Evolutionary conservation across 768 basidiomycete species (phyloP), one percentile per base, ranked within the genome.

Genomic region (Pulveroboletus sp.): DNA sequence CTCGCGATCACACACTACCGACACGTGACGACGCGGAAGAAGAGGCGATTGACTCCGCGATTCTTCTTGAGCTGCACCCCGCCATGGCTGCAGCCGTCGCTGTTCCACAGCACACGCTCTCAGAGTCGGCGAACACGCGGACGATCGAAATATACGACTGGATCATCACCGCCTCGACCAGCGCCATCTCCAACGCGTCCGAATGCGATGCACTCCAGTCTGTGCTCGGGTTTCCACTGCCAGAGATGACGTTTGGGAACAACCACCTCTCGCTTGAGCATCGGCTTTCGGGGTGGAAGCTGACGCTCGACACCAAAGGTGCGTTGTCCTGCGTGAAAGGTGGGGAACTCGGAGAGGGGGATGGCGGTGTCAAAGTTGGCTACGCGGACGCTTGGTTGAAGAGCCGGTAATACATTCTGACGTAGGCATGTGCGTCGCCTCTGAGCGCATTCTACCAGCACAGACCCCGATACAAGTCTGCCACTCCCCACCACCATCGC

Each of bases 181-280:
- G 82, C 56, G 80, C 89, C 8, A 94, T 93, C 62, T 88, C 89
- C 21, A 85, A 84, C 61, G 85, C 91, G 1, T 65, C 71, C 39
- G 83, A 92, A 58, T 82, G 81, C 54, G 88, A 94, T 63, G 74
- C 74, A 0, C 69, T 91, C 40, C 85, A 88, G 44, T 70, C 78
- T 6, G 57, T 68, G 0, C 72, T 90, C 5, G 82, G 84, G 3
- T 75, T 98, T 24, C 89, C 95, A 0, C 69, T 95, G 1, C 96
- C 96, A 3, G 96, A 99, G 66, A 98, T 98, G 92, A 93, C 89
- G 0, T 98, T 97, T 61, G 93, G 93, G 6, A 81, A 79, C 67
- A 98, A 98, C 68, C 65, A 64, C 14, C 75, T 99, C 8, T 71
- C 74, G 4, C 69, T 98, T 24, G 73, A 76, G 30, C 90, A 97